Conservation (phyloP, 2,329 filamentous ascomycete genomes). For the Botrytis sinoallii region DNA sequence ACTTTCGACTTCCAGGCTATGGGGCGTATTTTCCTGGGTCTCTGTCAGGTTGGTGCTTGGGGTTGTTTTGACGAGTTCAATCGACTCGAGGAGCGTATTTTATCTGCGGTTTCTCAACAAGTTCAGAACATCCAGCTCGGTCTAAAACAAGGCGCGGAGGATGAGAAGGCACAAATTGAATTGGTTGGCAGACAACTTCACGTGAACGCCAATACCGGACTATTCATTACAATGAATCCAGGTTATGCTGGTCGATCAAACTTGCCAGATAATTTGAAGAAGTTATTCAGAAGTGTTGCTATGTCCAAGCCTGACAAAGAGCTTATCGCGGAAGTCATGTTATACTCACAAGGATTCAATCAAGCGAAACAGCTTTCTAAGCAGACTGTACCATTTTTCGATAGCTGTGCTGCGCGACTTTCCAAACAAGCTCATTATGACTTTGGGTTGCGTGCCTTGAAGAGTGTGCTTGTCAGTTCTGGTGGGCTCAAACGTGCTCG, state of each 20-base stretch:
- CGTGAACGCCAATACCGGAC: constrained; percentile 90
- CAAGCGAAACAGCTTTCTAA: constrained; percentile 92
- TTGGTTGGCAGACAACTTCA: constrained; percentile 85
- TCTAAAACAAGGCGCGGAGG: constrained; percentile 76
- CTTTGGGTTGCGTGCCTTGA: constrained; percentile 94
- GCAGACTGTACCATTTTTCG: constrained; percentile 97
- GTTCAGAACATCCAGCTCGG: constrained; percentile 99
- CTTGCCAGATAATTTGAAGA: constrained; percentile 97
- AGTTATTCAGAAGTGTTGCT: constrained; percentile 96
- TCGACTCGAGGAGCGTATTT: constrained; percentile 92
- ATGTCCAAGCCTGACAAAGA: constrained; percentile 99
- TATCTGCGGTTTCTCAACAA: constrained; percentile 97
- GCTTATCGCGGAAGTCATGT: constrained; percentile 98
- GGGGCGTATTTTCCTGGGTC: constrained; percentile 98
- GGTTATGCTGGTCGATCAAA: constrained; percentile 98
- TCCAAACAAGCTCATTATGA: constrained; percentile 99
- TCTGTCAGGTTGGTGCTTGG: constrained; percentile 98
- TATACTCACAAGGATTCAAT: constrained; percentile 98
- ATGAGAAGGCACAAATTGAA: constrained; percentile 87
- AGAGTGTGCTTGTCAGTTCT: constrained; percentile 97
- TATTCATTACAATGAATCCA: constrained; percentile 99
- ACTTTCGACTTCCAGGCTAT: constrained; percentile 99
- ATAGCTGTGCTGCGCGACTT: constrained; percentile 74
- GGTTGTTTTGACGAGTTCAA: constrained; percentile 99
- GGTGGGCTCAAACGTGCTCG: constrained; percentile 89